phyloP scores from a whole-genome alignment of 164 flowering plant species.

The Protea cynaroides region DNA sequence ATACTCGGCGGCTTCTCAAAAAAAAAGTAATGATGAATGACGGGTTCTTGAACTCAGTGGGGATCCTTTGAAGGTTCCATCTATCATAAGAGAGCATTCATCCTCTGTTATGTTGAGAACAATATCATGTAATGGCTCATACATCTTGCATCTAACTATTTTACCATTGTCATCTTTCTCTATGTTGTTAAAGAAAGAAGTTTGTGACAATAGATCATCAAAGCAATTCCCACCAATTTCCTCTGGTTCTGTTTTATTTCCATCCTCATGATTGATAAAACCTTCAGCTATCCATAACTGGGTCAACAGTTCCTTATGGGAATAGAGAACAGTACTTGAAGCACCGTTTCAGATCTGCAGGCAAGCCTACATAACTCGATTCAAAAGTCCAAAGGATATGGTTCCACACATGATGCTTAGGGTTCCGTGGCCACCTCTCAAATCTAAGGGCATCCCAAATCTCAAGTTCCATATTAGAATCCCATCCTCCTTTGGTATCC shows the following conservation, averaged over 20 bases:
- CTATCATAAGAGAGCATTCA: background rate
- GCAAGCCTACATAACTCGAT: background rate
- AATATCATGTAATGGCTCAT: background rate
- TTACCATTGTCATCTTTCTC: background rate
- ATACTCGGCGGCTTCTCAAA: background rate
- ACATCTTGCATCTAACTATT: background rate
- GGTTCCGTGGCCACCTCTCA: background rate
- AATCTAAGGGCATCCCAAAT: background rate
- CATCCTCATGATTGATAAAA: background rate
- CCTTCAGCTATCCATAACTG: slow-evolving; percentile 2
- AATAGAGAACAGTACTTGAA: background rate
- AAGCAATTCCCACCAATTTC: background rate
- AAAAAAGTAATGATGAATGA: background rate
- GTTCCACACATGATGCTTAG: background rate
- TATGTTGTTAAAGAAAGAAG: background rate
- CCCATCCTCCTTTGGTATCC: background rate
- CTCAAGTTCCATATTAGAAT: background rate
- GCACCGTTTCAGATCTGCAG: background rate
- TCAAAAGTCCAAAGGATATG: background rate
- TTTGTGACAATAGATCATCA: background rate
- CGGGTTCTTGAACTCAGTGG: background rate
- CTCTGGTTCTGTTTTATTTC: background rate
- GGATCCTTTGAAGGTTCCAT: background rate
- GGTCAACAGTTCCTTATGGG: background rate
- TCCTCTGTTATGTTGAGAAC: background rate